Evolutionary conservation across 257 asterid species (phyloP).

Genomic region (Solanum medicagineum): DNA sequence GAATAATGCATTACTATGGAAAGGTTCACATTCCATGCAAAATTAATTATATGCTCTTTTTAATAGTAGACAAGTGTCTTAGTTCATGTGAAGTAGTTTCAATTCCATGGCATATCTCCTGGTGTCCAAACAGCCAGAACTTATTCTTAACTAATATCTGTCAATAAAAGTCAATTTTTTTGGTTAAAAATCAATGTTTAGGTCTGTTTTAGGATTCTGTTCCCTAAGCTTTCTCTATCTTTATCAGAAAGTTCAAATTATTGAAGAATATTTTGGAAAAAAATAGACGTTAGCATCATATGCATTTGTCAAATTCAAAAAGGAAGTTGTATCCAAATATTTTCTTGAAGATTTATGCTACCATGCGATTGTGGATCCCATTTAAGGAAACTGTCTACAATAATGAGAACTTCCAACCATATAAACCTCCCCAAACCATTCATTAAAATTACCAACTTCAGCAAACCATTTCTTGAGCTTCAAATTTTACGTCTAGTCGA

Average conservation of each 20-base stretch:
- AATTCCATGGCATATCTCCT: not conserved
- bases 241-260: not conserved
- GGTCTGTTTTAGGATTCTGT: not conserved
- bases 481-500: not conserved
- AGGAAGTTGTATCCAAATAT: slow-evolving; percentile 1
- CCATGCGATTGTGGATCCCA: slow-evolving; percentile 21
- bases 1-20: not conserved
- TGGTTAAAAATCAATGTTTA: not conserved
- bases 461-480: slow-evolving; percentile 1
- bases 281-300: not conserved
- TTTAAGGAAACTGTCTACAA: slow-evolving; percentile 7
- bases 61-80: not conserved
- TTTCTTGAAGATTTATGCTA: slow-evolving; percentile 10
- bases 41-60: not conserved
- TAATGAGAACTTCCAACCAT: slow-evolving; percentile 16
- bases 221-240: not conserved
- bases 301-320: not conserved
- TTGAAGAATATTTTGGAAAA: not conserved
- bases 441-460: slow-evolving; percentile 22
- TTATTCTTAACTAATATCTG: not conserved
- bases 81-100: not conserved
- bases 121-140: not conserved
- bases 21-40: not conserved
- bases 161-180: not conserved
- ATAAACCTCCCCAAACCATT: slow-evolving; percentile 28